These are phyloP conservation scores for Chlamydomonas asymmetrica DNA, from an alignment of 139 green algal species.

Conservation along the genomic window DNA sequence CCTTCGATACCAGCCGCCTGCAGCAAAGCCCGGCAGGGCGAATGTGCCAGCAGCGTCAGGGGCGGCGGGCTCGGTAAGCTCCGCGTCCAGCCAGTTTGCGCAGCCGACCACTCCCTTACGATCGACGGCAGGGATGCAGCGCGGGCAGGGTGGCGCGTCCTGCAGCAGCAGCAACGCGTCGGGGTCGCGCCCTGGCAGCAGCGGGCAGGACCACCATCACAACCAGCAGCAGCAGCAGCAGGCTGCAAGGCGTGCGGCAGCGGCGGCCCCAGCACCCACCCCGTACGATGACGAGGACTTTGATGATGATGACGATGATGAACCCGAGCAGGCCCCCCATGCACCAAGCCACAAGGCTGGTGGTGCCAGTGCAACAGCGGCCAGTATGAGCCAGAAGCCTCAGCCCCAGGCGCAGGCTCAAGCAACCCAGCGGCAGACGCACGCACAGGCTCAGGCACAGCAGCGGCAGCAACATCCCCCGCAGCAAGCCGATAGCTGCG, in stretches of 20 bases:
- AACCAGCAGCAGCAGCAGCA: background rate
- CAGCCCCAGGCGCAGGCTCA: background rate
- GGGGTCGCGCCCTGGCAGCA: background rate
- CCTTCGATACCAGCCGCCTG: no score
- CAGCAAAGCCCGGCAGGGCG: no score
- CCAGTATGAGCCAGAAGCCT: background rate
- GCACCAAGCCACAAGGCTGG: background rate
- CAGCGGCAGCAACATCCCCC: background rate
- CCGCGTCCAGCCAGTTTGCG: no score
- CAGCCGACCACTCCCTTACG: background rate
- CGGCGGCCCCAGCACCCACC: background rate
- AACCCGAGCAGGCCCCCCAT: background rate
- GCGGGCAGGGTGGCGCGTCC: background rate
- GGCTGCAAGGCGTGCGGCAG: background rate
- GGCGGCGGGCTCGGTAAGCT: no score
- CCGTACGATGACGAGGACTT: constrained; percentile 3
- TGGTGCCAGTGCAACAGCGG: background rate
- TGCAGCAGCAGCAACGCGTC: background rate
- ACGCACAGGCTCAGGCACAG: background rate
- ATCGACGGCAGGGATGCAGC: background rate
- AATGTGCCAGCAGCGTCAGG: no score
- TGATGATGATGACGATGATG: constrained; percentile 9
- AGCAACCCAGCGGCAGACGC: background rate
- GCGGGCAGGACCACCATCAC: background rate
- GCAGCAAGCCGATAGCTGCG: background rate